Conservation (phyloP, 2,329 filamentous ascomycete genomes). For the Colletotrichum acutatum region DNA sequence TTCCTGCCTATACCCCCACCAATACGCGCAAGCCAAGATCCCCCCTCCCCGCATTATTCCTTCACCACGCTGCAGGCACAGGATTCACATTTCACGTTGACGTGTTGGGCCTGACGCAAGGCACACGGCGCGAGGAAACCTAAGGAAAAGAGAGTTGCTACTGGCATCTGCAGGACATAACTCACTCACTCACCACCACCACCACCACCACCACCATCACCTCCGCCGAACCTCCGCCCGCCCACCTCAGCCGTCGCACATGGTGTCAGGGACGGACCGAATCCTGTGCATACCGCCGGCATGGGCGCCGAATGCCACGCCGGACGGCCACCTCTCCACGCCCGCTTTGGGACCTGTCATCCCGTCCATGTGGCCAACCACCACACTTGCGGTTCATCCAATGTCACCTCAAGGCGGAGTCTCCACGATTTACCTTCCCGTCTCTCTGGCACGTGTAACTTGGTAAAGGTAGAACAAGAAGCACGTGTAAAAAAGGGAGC, state of each 20-base stretch:
- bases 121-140: neutral
- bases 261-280: slow-evolving; percentile 25
- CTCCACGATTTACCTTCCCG: neutral
- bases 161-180: neutral
- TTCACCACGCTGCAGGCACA: neutral
- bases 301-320: slow-evolving; percentile 24
- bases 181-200: neutral
- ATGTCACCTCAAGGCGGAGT: slow-evolving; percentile 5
- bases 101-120: neutral
- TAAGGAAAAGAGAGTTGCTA: neutral
- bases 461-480: neutral
- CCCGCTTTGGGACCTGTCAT: slow-evolving; percentile 16
- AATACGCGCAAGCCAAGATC: neutral
- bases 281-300: slow-evolving; percentile 22
- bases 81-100: neutral
- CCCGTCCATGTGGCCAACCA: neutral
- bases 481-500: slow-evolving; percentile 23
- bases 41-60: neutral
- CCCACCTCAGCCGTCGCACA: slow-evolving; percentile 6
- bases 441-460: neutral
- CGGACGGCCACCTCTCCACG: neutral
- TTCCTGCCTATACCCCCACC: neutral
- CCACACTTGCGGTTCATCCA: slow-evolving; percentile 21
- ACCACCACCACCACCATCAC: neutral
- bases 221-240: neutral